Evolutionary conservation across 257 asterid species (phyloP).

Genomic region (Oldenlandia corymbosa): DNA sequence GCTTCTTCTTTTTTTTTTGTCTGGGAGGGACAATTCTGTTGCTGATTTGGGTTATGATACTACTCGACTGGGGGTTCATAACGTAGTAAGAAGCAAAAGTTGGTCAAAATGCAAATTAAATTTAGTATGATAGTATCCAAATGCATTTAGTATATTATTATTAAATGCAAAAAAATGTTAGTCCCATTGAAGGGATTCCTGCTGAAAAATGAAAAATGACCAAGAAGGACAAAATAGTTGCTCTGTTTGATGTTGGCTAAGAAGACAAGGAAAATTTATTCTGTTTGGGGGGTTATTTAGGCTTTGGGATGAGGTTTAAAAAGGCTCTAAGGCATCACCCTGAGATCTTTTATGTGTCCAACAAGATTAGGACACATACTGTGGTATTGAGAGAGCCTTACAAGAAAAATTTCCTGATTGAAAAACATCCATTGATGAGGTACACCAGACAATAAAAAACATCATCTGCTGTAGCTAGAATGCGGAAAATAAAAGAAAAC

Average conservation of each 20-base stretch:
- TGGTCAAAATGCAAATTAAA: no score
- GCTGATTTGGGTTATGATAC: no score
- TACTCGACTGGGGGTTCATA: no score
- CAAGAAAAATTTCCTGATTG: constrained; percentile 42
- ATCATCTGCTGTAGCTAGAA: constrained; percentile 7
- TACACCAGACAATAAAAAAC: constrained; percentile 22
- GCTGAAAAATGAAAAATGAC: no score
- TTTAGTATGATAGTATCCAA: no score
- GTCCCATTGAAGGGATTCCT: no score
- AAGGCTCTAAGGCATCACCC: constrained; percentile 81
- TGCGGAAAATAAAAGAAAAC: constrained; percentile 5
- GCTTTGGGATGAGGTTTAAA: constrained; percentile 56
- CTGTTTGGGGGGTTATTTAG: constrained; percentile 64
- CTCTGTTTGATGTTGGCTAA: constrained; percentile 62
- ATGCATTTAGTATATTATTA: no score
- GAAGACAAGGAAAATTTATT: constrained; percentile 65
- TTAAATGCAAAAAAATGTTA: no score
- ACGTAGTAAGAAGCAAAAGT: no score
- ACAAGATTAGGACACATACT: constrained; percentile 78
- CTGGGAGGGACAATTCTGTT: no score
- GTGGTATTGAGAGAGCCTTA: constrained; percentile 81
- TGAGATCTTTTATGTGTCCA: constrained; percentile 75
- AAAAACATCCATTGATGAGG: constrained; percentile 72
- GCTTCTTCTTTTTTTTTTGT: no score
- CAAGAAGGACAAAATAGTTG: no score